Conservation (phyloP, 2,329 filamentous ascomycete species). For the Huntiella bhutanensis region DNA sequence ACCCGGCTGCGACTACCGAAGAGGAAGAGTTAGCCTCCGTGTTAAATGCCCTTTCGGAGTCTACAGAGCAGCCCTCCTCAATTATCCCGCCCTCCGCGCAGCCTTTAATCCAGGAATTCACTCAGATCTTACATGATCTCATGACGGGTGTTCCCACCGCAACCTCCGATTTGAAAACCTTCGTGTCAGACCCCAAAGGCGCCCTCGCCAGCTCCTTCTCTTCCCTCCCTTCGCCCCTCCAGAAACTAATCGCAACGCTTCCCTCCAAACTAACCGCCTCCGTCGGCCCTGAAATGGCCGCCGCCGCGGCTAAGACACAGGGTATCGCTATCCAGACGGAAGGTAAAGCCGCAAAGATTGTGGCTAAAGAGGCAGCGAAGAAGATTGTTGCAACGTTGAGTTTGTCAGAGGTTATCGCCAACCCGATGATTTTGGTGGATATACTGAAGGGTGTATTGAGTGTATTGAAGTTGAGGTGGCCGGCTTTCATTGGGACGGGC, state of each 20-base stretch:
- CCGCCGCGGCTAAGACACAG: constrained; percentile 57
- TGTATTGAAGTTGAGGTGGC: constrained; percentile 72
- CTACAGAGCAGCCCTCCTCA: constrained; percentile 16
- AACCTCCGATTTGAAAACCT: constrained; percentile 60
- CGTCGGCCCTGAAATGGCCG: constrained; percentile 65
- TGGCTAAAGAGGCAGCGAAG: constrained; percentile 43
- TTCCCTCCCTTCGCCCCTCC: constrained; percentile 56
- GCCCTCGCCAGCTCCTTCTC: constrained; percentile 41
- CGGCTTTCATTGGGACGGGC: constrained; percentile 79
- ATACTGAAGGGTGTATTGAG: constrained; percentile 83
- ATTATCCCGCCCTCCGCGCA: constrained; percentile 28
- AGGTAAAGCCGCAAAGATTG: constrained; percentile 25
- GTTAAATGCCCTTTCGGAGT: constrained; percentile 67
- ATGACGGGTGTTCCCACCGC: constrained; percentile 86
- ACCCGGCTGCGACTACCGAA: constrained; percentile 27
- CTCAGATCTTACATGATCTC: constrained; percentile 76
- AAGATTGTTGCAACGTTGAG: constrained; percentile 52
- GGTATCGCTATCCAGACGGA: constrained; percentile 33
- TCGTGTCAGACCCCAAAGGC: constrained; percentile 42
- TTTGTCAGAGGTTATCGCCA: constrained; percentile 61
- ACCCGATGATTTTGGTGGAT: constrained; percentile 67
- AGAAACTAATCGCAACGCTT: constrained; percentile 70
- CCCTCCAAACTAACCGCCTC: constrained; percentile 62
- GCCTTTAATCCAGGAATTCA: constrained; percentile 59
- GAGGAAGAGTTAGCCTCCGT: constrained; percentile 58